Evolutionary conservation across 208 protist genomes (phyloP).

Genomic region (Trypanosoma avium): DNA sequence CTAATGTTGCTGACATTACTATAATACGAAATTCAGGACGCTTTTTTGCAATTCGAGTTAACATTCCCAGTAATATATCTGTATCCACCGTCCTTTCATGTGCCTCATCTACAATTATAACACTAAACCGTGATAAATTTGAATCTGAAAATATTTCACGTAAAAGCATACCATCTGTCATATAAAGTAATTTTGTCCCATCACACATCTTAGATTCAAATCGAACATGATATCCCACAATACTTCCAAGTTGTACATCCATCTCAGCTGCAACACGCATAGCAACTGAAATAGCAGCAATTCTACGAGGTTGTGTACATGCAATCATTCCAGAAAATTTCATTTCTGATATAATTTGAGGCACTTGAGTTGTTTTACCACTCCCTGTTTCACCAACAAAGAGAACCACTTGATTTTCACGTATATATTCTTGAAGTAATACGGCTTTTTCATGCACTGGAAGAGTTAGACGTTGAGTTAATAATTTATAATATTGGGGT

Average conservation of each 20-base stretch:
- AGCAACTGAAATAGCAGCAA: slow-evolving; percentile 98
- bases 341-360: slow-evolving; percentile 89
- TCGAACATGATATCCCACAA: slow-evolving; percentile 99
- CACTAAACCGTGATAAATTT: slow-evolving; percentile 89
- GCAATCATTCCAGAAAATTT: slow-evolving; percentile 40
- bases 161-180: slow-evolving; percentile 99
- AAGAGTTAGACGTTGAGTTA: slow-evolving; percentile 41
- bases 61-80: slow-evolving; percentile 98
- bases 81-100: slow-evolving; percentile 99
- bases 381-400: slow-evolving; percentile 96
- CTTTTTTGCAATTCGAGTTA: slow-evolving; percentile 86
- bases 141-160: slow-evolving; percentile 94
- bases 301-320: slow-evolving; percentile 99
- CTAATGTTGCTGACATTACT: slow-evolving; percentile 97
- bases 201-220: slow-evolving; percentile 95
- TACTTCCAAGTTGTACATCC: slow-evolving; percentile 94
- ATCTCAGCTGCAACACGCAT: slow-evolving; percentile 98
- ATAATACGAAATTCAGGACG: slow-evolving; percentile 90
- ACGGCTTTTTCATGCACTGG: slow-evolving; percentile 61
- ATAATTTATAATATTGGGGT: slow-evolving; percentile 44
- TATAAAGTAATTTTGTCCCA: slow-evolving; percentile 98
- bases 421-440: slow-evolving; percentile 69
- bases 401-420: slow-evolving; percentile 77
- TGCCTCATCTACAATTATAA: slow-evolving; percentile 99
- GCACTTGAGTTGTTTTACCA: slow-evolving; percentile 97